phyloP scores from a whole-genome alignment of 257 asterid genomes.

The Nicotiana obtusifolia region DNA sequence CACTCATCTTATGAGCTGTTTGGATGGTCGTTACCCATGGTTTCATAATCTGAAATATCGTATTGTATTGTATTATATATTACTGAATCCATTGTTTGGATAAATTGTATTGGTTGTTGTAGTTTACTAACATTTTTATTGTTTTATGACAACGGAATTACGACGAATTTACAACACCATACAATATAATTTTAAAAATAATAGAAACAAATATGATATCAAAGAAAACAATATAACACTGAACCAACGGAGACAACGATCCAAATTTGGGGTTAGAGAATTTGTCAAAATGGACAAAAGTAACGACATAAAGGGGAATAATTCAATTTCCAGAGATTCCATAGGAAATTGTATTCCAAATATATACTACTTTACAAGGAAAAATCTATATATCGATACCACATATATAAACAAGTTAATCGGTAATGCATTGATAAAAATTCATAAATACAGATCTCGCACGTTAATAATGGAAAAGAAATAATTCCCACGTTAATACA shows the following conservation, averaged over 20 bases:
- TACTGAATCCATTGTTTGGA: not conserved
- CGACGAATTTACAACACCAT: not conserved
- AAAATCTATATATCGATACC: not conserved
- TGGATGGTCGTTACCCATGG: not conserved
- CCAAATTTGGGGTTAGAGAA: not conserved
- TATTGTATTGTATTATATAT: not conserved
- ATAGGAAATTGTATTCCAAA: not conserved
- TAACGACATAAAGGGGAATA: not conserved
- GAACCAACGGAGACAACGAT: not conserved
- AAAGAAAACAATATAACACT: no score
- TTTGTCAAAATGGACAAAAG: no score
- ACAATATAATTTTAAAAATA: not conserved
- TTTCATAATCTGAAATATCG: not conserved
- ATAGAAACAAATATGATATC: no score
- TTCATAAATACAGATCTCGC: not conserved
- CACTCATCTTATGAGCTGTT: no score
- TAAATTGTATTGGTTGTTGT: not conserved
- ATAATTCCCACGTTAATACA: not conserved
- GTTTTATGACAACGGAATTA: not conserved
- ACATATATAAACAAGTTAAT: not conserved
- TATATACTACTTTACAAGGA: not conserved
- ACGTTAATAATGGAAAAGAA: not conserved
- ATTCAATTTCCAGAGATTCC: not conserved
- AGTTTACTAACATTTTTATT: no score
- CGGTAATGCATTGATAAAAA: not conserved